Percentiles rank a stretch among this genome's conserved stretches.
phyloP scores from a whole-genome alignment of 306 rosid genomes.

The Quercus alba region DNA sequence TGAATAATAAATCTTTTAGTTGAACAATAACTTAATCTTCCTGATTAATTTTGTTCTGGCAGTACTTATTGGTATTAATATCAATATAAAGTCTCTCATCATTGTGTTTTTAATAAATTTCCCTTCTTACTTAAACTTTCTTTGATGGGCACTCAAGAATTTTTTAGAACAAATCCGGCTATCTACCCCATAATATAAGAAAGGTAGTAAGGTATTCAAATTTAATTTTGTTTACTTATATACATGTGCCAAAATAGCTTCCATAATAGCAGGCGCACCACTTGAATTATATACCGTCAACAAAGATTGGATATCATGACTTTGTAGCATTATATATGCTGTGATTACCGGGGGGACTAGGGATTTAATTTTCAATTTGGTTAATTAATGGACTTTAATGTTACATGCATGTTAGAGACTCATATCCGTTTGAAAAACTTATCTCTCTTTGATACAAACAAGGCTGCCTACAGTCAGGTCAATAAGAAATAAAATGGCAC shows the following conservation, averaged over 20 bases:
- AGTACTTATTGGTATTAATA: no score
- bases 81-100: no score
- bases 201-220: neutral
- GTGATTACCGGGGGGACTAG: neutral
- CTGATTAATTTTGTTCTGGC: no score
- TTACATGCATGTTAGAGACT: neutral
- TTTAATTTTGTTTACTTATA: neutral
- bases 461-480: neutral
- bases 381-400: conserved; percentile 14
- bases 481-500: neutral
- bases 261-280: neutral
- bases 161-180: neutral
- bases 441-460: neutral
- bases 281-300: neutral
- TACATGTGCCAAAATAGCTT: neutral
- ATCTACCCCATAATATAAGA: neutral
- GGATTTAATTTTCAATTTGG: conserved; percentile 7
- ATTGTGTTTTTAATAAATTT: neutral
- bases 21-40: no score
- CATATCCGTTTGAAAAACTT: neutral
- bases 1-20: no score
- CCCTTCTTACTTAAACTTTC: neutral
- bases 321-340: neutral
- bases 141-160: neutral
- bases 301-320: neutral